Base-by-base conservation (phyloP, 768 basidiomycete genomes). In the Leccinum disarticulatum region DNA sequence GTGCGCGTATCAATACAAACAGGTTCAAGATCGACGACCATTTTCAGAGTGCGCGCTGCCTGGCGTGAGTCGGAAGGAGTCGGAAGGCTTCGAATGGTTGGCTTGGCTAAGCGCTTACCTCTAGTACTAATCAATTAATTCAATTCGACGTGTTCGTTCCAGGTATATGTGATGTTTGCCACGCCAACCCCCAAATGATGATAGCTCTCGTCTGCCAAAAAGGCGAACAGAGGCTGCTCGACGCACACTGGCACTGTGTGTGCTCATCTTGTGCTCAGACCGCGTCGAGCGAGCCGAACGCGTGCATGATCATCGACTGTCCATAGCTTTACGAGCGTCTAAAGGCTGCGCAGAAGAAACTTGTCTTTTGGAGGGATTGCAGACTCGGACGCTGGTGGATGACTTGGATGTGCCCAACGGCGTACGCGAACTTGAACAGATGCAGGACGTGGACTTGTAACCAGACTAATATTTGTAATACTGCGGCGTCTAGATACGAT, bases 231-330 rank as follows among this genome's bases (percentile, higher is more conserved):
- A 83, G 82, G 22, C 72, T 90, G 2, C 65, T 74, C n/a, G 76
- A 83, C 19, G 74, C 85, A 28, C 28, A 28, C 28, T 28, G 28
- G 4, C 90, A 93, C 47, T 75, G 75, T 5, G 78, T 93, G 33
- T 98, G 95, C 70, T 77, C 77, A 5, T 83, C 87, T 3, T 98
- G 95, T 70, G 77, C 86, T 4, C 75, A 76, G 4, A 79, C 77
- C 0, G 79, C 86, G 2, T 73, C 78, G 6, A 75, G 73, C 13
- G 91, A 93, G 57, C 79, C 81, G 1, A 81, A 87, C 50, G 72
- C 81, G 35, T 98, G 95, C 74, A 86, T 90, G 66, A 91, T 91
- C 8, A 76, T 91, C 49, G 94, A 96, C 68, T 98, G 95, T 70
- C 83, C 88, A 0, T 88, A 91, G 84, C 73, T 93, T 35, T 97